Conservation (phyloP, 768 basidiomycete species). For the Kwoniella pini region DNA sequence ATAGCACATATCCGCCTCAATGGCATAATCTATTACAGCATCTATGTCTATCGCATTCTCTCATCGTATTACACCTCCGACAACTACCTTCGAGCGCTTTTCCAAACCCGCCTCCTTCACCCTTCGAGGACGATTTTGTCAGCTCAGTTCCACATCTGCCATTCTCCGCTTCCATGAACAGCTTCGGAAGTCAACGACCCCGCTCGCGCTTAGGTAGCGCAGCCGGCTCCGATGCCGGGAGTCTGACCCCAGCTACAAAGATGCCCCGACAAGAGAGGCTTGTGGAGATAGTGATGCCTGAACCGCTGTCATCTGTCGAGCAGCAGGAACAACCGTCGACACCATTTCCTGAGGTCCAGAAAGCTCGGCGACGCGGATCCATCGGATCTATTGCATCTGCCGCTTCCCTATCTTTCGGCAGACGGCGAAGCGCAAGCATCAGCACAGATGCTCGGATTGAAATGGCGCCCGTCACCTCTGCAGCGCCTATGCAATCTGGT, state of each 20-base stretch:
- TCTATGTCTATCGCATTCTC: constrained; percentile 49
- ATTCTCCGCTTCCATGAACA: constrained; percentile 22
- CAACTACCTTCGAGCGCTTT: constrained; percentile 40
- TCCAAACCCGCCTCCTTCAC: constrained; percentile 37
- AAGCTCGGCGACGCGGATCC: constrained; percentile 32
- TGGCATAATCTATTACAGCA: constrained; percentile 49
- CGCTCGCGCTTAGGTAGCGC: constrained; percentile 31
- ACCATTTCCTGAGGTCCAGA: constrained; percentile 8
- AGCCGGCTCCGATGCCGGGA: constrained; percentile 34
- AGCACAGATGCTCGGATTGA: constrained; percentile 6
- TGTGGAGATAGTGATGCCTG: constrained; percentile 54
- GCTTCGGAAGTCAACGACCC: constrained; percentile 9
- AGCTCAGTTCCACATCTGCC: constrained; percentile 10
- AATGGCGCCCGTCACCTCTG: background rate
- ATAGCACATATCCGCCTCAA: constrained; percentile 46
- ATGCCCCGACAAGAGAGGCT: constrained; percentile 44
- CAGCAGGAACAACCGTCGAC: constrained; percentile 10
- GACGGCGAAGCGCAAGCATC: constrained; percentile 34
- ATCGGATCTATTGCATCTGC: constrained; percentile 38
- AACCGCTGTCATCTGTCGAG: constrained; percentile 36
- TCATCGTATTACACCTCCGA: constrained; percentile 51
- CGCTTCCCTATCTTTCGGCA: constrained; percentile 29
- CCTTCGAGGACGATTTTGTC: constrained; percentile 45
- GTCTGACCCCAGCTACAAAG: constrained; percentile 14
- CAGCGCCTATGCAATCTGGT: constrained; percentile 23